Evolutionary conservation across 805 yeast species (phyloP).

Genomic region (Metschnikowia borealis): DNA sequence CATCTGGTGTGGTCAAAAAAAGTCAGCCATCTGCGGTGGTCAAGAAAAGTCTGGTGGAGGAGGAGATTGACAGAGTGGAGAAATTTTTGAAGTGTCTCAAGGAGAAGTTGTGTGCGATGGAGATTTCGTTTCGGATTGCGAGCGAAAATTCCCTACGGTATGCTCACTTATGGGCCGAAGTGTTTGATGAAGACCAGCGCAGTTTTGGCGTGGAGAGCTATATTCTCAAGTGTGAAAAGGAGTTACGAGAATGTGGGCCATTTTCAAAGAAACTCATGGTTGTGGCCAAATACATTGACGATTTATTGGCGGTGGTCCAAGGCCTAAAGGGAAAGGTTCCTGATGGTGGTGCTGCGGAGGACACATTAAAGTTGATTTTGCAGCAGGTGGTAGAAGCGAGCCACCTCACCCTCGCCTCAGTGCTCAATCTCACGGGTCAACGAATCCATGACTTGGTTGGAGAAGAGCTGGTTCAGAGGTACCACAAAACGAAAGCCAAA

Average conservation of each 20-base stretch:
- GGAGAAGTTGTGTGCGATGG: not conserved
- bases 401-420: not conserved
- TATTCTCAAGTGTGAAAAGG: constrained; percentile 7
- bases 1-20: too few species aligned
- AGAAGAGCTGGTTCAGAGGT: not conserved
- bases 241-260: not conserved
- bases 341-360: not conserved
- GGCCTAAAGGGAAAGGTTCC: not conserved
- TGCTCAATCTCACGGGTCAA: not conserved
- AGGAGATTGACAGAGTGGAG: not conserved
- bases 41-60: not conserved
- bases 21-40: too few species aligned
- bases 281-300: not conserved
- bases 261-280: not conserved
- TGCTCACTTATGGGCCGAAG: constrained; percentile 1
- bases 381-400: constrained; percentile 1
- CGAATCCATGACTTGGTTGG: constrained; percentile 1
- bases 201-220: constrained; percentile 7
- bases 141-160: not conserved
- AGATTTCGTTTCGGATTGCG: not conserved
- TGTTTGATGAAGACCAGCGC: not conserved
- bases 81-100: not conserved
- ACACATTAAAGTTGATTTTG: not conserved
- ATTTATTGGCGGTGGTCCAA: not conserved
- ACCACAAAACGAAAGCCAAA: not conserved